Conservation (phyloP, 129 eudicot genomes). For the Sambucus nigra region DNA sequence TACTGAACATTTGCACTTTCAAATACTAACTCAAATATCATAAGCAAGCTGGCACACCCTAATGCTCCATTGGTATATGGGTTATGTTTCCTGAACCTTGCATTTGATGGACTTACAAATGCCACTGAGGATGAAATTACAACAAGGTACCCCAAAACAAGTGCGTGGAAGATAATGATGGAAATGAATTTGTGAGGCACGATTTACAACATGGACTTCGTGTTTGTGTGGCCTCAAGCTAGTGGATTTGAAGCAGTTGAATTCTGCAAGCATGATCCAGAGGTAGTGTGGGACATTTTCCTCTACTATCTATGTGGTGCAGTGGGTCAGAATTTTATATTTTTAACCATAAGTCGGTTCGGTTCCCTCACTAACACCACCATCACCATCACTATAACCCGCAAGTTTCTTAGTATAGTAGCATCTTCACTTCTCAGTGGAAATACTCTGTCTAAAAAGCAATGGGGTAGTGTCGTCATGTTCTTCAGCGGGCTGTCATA, state of each 20-base stretch:
- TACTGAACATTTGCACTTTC: too few species aligned
- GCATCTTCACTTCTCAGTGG: conserved; percentile 88
- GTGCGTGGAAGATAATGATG: conserved; percentile 93
- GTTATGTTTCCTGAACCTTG: conserved; percentile 72
- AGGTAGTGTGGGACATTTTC: too few species aligned
- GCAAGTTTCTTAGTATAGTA: conserved; percentile 93
- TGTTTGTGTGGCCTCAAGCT: too few species aligned
- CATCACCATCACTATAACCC: conserved; percentile 92
- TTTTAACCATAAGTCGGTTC: too few species aligned
- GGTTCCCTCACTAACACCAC: too few species aligned
- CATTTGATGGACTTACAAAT: too few species aligned
- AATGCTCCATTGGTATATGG: conserved; percentile 93
- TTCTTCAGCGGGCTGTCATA: conserved; percentile 85
- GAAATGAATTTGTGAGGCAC: conserved; percentile 99
- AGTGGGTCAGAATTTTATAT: too few species aligned
- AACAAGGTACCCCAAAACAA: conserved; percentile 88
- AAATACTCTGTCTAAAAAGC: conserved; percentile 69
- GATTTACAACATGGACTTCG: conserved; percentile 60
- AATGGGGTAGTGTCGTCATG: conserved; percentile 88
- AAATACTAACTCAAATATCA: conserved; percentile 91
- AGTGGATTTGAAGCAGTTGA: too few species aligned
- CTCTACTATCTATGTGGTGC: too few species aligned
- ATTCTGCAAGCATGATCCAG: too few species aligned
- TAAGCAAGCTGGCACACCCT: too few species aligned
- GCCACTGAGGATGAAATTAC: too few species aligned